Percentiles rank a stretch among this genome's conserved stretches.
phyloP scores from a whole-genome alignment of 768 basidiomycete genomes.

The Lentinula lateritia region DNA sequence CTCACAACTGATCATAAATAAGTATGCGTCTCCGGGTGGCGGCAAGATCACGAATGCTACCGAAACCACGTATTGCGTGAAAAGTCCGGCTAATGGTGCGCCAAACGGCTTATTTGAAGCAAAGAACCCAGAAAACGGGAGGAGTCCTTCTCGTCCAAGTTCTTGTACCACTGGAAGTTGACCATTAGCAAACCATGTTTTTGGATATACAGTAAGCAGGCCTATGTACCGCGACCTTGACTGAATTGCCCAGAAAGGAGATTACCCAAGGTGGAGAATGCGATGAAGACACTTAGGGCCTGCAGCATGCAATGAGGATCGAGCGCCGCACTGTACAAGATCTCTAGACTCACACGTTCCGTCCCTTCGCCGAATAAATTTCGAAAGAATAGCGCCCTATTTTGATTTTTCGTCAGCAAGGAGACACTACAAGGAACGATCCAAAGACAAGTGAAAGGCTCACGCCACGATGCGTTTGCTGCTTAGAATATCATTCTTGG shows the following conservation, averaged over 20 bases:
- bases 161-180: constrained; percentile 57
- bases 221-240: constrained; percentile 53
- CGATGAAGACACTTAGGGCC: constrained; percentile 57
- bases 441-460: constrained; percentile 15
- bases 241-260: constrained; percentile 58
- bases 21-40: constrained; percentile 71
- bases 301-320: constrained; percentile 16
- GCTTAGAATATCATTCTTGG: constrained; percentile 61
- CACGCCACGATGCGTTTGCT: constrained; percentile 67
- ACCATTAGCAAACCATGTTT: neutral
- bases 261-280: constrained; percentile 61
- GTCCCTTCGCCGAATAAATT: constrained; percentile 62
- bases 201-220: neutral
- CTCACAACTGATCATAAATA: constrained; percentile 64
- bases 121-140: constrained; percentile 63
- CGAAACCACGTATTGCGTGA: constrained; percentile 57
- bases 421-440: neutral
- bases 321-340: neutral
- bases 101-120: constrained; percentile 68
- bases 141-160: constrained; percentile 63
- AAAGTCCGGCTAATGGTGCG: constrained; percentile 59
- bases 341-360: constrained; percentile 39
- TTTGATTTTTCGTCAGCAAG: neutral
- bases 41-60: constrained; percentile 46
- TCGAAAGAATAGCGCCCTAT: constrained; percentile 67